Conservation (phyloP, 768 basidiomycete species). For the Kwoniella sp. region DNA sequence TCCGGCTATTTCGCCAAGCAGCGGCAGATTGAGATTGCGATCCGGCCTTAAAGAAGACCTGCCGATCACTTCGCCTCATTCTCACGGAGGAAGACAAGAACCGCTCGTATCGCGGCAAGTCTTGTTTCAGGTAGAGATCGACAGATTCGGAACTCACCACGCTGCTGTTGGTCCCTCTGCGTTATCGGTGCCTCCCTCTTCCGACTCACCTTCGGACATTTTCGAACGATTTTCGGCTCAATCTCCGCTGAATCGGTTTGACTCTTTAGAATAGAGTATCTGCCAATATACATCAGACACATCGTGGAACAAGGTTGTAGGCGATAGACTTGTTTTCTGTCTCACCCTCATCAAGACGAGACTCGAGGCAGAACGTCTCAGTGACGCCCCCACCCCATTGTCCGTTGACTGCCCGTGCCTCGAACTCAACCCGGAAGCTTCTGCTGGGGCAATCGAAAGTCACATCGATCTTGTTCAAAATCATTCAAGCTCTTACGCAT, state of each 20-base stretch:
- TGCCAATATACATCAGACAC: neutral
- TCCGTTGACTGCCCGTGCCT: neutral
- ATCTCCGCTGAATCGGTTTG: neutral
- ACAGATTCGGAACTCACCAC: neutral
- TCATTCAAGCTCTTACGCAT: neutral
- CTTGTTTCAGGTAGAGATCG: neutral
- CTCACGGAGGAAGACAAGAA: neutral
- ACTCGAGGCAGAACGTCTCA: neutral
- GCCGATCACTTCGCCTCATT: neutral
- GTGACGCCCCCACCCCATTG: neutral
- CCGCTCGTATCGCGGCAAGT: neutral
- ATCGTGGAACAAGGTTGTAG: neutral
- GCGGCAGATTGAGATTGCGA: neutral
- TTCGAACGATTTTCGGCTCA: neutral
- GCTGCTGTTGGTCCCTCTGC: too few species aligned
- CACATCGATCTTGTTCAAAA: too few species aligned
- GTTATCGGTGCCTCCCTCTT: neutral
- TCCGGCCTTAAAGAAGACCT: neutral
- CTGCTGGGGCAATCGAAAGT: too few species aligned
- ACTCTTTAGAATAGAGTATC: neutral
- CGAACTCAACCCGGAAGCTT: too few species aligned
- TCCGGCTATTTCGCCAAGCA: neutral
- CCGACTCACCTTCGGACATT: too few species aligned
- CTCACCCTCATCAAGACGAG: neutral
- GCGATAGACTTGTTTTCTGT: constrained; percentile 3